Evolutionary conservation across 306 rosid genomes (phyloP).

Genomic region (Carpinus fangiana): DNA sequence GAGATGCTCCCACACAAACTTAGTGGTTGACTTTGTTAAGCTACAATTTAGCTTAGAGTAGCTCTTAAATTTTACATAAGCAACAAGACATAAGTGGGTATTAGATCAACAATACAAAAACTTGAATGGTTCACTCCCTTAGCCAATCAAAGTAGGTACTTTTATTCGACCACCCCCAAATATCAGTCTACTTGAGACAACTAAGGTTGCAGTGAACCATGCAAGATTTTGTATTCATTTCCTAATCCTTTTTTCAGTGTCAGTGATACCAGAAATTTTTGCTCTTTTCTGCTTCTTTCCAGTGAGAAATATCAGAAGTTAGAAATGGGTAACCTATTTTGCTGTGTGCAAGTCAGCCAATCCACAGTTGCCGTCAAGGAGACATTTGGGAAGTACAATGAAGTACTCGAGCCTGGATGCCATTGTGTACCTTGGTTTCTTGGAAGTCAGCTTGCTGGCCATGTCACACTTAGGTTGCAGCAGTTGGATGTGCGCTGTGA

Average conservation of each 20-base stretch:
- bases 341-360: constrained; percentile 59
- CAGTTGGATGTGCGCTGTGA: constrained; percentile 68
- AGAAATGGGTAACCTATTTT: constrained; percentile 55
- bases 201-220: neutral
- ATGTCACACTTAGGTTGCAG: constrained; percentile 58
- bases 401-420: constrained; percentile 64
- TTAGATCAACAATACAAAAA: too few relatives aligned
- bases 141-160: too few relatives aligned
- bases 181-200: neutral
- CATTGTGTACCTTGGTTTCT: constrained; percentile 72
- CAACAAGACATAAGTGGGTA: neutral
- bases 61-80: neutral
- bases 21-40: neutral
- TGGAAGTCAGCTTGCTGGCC: constrained; percentile 53
- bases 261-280: neutral
- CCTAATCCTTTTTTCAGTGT: neutral
- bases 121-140: too few relatives aligned
- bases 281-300: neutral
- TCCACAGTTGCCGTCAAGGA: constrained; percentile 64
- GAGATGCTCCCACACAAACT: neutral
- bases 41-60: neutral
- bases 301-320: constrained; percentile 22
- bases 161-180: neutral
- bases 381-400: constrained; percentile 50
- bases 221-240: neutral